Conservation (phyloP, 2,329 filamentous ascomycete species). For the Chrysoporthe austroafricana region DNA sequence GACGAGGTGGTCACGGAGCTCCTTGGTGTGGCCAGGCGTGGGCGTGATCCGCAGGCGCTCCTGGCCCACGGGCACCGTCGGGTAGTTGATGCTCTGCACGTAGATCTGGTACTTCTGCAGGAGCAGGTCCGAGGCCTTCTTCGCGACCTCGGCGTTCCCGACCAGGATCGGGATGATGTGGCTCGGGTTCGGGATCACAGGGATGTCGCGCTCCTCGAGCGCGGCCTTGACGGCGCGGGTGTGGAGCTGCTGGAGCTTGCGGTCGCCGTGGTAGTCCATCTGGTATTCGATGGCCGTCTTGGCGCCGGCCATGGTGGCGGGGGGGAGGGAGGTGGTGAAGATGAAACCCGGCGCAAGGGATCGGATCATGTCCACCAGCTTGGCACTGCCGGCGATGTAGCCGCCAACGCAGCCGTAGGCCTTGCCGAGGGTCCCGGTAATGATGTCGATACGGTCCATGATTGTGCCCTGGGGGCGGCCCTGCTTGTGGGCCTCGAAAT, state of each 20-base stretch:
- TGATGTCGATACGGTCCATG: constrained; percentile 97
- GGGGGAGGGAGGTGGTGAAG: constrained; percentile 95
- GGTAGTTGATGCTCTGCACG: constrained; percentile 98
- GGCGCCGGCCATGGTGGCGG: constrained; percentile 95
- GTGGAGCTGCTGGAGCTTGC: constrained; percentile 91
- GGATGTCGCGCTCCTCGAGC: constrained; percentile 79
- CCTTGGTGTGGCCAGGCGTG: constrained; percentile 86
- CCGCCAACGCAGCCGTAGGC: constrained; percentile 97
- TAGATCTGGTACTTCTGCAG: constrained; percentile 92
- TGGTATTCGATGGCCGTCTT: constrained; percentile 93
- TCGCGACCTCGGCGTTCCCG: constrained; percentile 90
- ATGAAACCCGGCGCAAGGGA: constrained; percentile 97
- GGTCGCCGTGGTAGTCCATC: constrained; percentile 80
- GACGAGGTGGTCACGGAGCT: constrained; percentile 85
- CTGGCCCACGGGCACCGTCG: constrained; percentile 96
- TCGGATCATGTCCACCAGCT: constrained; percentile 88
- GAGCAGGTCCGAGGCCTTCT: constrained; percentile 88
- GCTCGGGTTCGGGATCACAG: constrained; percentile 95
- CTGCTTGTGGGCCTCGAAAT: constrained; percentile 82
- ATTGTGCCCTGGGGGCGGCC: constrained; percentile 79
- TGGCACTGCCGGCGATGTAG: constrained; percentile 89
- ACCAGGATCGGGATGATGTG: constrained; percentile 96
- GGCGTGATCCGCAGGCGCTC: constrained; percentile 95
- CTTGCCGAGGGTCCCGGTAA: constrained; percentile 95
- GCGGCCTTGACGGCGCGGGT: constrained; percentile 92